A percentile compares a stretch with the other conserved stretches of the same genome.
Evolutionary conservation across 2,329 filamentous ascomycete species (phyloP).

Genomic region (Aureobasidium sp.): DNA sequence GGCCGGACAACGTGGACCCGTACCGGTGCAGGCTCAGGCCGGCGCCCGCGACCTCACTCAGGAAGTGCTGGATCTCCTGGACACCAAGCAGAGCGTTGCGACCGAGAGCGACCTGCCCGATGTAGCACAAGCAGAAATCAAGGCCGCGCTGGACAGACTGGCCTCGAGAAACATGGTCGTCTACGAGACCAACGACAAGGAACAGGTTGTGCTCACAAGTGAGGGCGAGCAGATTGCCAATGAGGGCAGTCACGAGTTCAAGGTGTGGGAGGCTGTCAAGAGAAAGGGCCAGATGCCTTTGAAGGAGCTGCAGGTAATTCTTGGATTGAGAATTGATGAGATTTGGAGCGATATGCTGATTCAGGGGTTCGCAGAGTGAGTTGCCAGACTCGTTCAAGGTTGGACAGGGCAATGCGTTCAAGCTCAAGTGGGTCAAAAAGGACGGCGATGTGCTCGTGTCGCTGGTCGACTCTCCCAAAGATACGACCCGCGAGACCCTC

Average conservation of each 20-base stretch:
- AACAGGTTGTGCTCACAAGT: constrained; percentile 66
- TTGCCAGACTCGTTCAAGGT: constrained; percentile 74
- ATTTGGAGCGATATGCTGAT: not conserved
- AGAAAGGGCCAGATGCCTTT: constrained; percentile 36
- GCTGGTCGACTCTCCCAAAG: constrained; percentile 63
- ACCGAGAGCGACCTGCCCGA: constrained; percentile 27
- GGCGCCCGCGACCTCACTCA: constrained; percentile 53
- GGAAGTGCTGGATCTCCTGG: constrained; percentile 68
- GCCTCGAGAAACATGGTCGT: constrained; percentile 76
- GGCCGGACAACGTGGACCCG: constrained; percentile 40
- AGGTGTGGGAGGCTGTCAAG: constrained; percentile 42
- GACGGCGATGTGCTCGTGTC: constrained; percentile 45
- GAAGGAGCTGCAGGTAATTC: constrained; percentile 38
- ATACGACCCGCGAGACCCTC: constrained; percentile 70
- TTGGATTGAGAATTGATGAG: constrained; percentile 5
- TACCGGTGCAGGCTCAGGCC: constrained; percentile 35
- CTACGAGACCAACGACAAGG: constrained; percentile 74
- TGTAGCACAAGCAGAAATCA: constrained; percentile 47
- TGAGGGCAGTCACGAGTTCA: constrained; percentile 43
- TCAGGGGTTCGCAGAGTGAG: constrained; percentile 37
- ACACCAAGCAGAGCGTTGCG: constrained; percentile 29
- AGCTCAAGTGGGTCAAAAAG: constrained; percentile 60
- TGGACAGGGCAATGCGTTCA: constrained; percentile 93
- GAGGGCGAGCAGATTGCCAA: constrained; percentile 68
- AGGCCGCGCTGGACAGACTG: constrained; percentile 81